phyloP scores from a whole-genome alignment of 1,139 yeast genomes.

The Yamadazyma kanchanaburiensis region DNA sequence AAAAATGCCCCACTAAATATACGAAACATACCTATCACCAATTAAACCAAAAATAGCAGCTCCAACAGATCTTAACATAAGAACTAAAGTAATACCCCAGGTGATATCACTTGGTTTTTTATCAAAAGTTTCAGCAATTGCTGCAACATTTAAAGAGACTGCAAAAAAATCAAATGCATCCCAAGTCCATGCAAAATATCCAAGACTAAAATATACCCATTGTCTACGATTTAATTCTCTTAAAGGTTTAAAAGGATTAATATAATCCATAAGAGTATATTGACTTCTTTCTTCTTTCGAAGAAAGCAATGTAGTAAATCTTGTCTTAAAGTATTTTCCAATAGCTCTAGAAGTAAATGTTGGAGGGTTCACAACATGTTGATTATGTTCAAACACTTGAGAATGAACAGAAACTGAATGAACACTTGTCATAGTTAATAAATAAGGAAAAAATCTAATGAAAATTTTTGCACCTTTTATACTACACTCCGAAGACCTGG shows the following conservation, averaged over 20 bases:
- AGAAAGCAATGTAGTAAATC: conserved; percentile 31
- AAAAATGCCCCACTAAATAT: neutral
- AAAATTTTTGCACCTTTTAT: neutral
- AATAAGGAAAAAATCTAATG: neutral
- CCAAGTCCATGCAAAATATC: conserved; percentile 41
- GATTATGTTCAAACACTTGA: conserved; percentile 20
- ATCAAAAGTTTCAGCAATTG: conserved; percentile 27
- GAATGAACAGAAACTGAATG: conserved; percentile 8
- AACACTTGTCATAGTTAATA: conserved; percentile 6
- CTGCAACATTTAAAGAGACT: conserved; percentile 31
- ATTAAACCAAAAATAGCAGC: conserved; percentile 36
- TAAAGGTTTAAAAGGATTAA: conserved; percentile 35
- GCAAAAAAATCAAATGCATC: conserved; percentile 39
- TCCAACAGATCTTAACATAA: conserved; percentile 44
- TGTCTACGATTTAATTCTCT: conserved; percentile 25
- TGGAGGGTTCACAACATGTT: conserved; percentile 32
- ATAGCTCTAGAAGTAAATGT: conserved; percentile 23
- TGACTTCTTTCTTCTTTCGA: conserved; percentile 24
- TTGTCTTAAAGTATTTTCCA: conserved; percentile 22
- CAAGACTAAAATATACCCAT: conserved; percentile 35
- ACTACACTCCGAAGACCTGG: too few species aligned
- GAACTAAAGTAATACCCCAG: conserved; percentile 45
- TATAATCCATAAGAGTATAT: conserved; percentile 25
- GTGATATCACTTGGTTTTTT: conserved; percentile 27
- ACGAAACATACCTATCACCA: conserved; percentile 27